A percentile compares a stretch with the other conserved stretches of the same genome.
phyloP scores from a whole-genome alignment of 139 green algal species.

The Deuterostichococcus epilithicus region DNA sequence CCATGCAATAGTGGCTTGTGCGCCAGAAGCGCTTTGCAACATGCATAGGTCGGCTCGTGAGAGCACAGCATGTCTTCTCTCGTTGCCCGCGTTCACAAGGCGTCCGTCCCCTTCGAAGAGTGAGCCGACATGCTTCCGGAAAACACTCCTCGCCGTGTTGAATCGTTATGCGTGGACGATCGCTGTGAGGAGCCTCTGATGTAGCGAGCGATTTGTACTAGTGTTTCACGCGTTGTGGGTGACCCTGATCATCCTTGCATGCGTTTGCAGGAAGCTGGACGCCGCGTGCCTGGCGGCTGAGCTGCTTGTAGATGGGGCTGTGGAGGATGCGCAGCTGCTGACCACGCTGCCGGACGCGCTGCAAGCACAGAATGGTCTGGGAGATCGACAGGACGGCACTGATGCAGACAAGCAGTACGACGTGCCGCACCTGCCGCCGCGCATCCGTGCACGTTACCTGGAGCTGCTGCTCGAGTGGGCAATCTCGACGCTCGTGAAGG shows the following conservation, averaged over 20 bases:
- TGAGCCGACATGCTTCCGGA: not conserved
- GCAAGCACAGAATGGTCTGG: not conserved
- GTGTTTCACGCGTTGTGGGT: too few relatives aligned
- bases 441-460: not conserved
- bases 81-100: not conserved
- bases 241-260: too few relatives aligned
- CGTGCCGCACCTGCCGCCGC: not conserved
- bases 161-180: too few relatives aligned
- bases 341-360: too few relatives aligned
- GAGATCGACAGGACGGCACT: not conserved
- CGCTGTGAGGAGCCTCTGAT: too few relatives aligned
- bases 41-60: too few relatives aligned
- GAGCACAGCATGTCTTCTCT: not conserved
- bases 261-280: not conserved
- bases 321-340: not conserved
- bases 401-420: not conserved
- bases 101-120: not conserved
- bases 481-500: not conserved
- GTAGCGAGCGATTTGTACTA: too few relatives aligned
- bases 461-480: not conserved
- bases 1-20: too few relatives aligned
- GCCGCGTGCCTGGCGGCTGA: not conserved
- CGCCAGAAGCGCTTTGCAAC: too few relatives aligned
- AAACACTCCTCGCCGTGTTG: too few relatives aligned
- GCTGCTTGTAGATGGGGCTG: not conserved